phyloP scores from a whole-genome alignment of 2,329 filamentous ascomycete species.

The Metarhizium rileyi region DNA sequence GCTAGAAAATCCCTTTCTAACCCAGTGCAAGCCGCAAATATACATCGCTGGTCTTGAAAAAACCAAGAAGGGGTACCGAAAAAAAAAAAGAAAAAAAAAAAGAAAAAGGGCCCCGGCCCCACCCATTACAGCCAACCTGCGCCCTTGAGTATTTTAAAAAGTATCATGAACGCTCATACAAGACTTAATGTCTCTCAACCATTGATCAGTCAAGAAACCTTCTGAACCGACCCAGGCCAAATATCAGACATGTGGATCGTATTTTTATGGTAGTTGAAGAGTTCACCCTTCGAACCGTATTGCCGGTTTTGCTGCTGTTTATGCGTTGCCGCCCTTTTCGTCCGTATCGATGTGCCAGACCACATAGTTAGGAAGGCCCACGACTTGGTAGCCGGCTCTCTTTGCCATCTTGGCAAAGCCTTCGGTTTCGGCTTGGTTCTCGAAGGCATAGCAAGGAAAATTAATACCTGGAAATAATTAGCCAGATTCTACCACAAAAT shows the following conservation, averaged over 20 bases:
- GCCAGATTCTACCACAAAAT: conserved; percentile 11
- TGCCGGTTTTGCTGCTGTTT: conserved; percentile 7
- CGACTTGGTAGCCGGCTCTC: conserved; percentile 83
- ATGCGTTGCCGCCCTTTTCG: conserved; percentile 78
- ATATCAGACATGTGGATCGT: conserved; percentile 15
- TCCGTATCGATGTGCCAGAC: conserved; percentile 98
- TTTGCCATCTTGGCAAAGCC: conserved; percentile 99
- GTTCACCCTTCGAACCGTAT: not conserved
- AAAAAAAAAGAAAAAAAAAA: not conserved
- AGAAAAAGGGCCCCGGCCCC: not conserved
- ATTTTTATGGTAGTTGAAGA: conserved; percentile 2
- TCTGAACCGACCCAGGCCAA: conserved; percentile 11
- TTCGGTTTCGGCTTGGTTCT: conserved; percentile 98
- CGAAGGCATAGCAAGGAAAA: conserved; percentile 92
- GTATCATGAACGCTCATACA: conserved; percentile 19
- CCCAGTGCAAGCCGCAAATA: not conserved
- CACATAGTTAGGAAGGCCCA: conserved; percentile 91
- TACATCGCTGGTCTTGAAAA: not conserved
- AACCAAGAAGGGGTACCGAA: not conserved
- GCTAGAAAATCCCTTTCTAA: not conserved
- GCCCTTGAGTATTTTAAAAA: conserved; percentile 3
- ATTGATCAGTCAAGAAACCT: conserved; percentile 9
- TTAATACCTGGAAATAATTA: conserved; percentile 64
- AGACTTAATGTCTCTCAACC: conserved; percentile 9
- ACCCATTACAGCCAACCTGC: not conserved